Conservation (phyloP, 139 green algal species). For the Chlamydomonas eustigma region DNA sequence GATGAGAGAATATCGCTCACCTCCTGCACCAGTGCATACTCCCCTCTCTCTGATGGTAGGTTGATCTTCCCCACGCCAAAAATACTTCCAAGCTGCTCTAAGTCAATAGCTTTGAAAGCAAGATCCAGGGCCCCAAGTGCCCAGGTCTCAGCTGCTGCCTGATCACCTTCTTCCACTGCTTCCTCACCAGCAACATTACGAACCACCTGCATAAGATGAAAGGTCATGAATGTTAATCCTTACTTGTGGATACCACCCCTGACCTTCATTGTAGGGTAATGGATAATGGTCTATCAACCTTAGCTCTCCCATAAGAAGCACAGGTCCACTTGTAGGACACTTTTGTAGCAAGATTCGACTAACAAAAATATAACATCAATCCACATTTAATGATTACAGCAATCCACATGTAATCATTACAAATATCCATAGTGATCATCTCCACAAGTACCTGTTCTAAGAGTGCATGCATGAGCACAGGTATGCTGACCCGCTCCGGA, state of each 20-base stretch:
- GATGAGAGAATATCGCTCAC: slow-evolving; percentile 15
- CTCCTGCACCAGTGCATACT: slow-evolving; percentile 1
- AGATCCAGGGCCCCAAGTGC: slow-evolving; percentile 18
- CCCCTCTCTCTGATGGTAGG: background rate
- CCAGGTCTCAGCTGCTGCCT: slow-evolving; percentile 15
- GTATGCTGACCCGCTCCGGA: slow-evolving; percentile 40
- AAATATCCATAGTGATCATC: background rate
- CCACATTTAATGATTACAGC: background rate
- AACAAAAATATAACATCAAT: too few relatives aligned
- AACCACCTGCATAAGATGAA: slow-evolving; percentile 28
- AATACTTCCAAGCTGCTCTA: background rate
- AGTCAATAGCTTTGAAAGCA: slow-evolving; percentile 17
- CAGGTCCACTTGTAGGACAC: too few relatives aligned
- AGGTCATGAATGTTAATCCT: too few relatives aligned
- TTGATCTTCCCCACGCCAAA: background rate
- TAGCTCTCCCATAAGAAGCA: too few relatives aligned
- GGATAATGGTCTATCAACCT: too few relatives aligned
- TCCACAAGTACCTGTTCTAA: slow-evolving; percentile 46
- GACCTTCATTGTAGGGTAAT: too few relatives aligned
- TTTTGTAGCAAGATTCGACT: too few relatives aligned
- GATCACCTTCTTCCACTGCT: slow-evolving; percentile 23
- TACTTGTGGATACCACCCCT: too few relatives aligned
- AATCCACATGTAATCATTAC: background rate
- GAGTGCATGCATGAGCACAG: slow-evolving; percentile 50
- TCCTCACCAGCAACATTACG: slow-evolving; percentile 24